phyloP scores from a whole-genome alignment of 805 yeast genomes.

The Wickerhamiella hasegawae region DNA sequence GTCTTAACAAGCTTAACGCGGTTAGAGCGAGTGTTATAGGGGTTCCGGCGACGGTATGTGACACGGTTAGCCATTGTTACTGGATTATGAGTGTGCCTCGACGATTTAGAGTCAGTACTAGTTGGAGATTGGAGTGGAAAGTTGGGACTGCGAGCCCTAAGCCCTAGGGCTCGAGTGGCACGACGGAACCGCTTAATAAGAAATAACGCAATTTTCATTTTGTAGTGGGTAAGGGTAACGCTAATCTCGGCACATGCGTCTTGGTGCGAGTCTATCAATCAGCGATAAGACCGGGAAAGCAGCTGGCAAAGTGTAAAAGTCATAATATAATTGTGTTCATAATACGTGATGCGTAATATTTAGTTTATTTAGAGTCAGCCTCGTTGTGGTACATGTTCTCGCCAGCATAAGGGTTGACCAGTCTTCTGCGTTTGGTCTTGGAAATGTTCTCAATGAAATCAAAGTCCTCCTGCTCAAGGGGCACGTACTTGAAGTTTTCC shows the following conservation, averaged over 20 bases:
- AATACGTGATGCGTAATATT: too few species aligned
- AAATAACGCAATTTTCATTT: too few species aligned
- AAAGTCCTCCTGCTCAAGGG: conserved; percentile 27
- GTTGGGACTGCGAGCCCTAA: conserved; percentile 1
- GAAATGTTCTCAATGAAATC: conserved; percentile 9
- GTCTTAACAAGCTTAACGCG: conserved; percentile 99
- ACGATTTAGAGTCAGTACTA: too few species aligned
- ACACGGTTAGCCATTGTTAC: conserved; percentile 95
- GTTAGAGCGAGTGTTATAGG: conserved; percentile 99
- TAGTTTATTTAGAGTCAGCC: neutral
- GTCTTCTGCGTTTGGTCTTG: neutral
- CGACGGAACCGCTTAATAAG: too few species aligned
- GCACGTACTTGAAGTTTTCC: conserved; percentile 25
- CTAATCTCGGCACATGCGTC: too few species aligned
- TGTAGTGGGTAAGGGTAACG: too few species aligned
- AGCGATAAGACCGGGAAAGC: too few species aligned
- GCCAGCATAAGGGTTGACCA: neutral
- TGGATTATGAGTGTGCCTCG: too few species aligned
- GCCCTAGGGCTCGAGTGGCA: too few species aligned
- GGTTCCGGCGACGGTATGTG: conserved; percentile 98
- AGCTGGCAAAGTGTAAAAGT: too few species aligned
- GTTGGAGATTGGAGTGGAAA: neutral
- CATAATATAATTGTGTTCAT: too few species aligned
- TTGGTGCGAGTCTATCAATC: too few species aligned
- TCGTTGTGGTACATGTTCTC: neutral